Evolutionary conservation across 2,329 filamentous ascomycete genomes (phyloP), one percentile per base, ranked within the genome.

Genomic region (Calonectria pseudoturangicola): DNA sequence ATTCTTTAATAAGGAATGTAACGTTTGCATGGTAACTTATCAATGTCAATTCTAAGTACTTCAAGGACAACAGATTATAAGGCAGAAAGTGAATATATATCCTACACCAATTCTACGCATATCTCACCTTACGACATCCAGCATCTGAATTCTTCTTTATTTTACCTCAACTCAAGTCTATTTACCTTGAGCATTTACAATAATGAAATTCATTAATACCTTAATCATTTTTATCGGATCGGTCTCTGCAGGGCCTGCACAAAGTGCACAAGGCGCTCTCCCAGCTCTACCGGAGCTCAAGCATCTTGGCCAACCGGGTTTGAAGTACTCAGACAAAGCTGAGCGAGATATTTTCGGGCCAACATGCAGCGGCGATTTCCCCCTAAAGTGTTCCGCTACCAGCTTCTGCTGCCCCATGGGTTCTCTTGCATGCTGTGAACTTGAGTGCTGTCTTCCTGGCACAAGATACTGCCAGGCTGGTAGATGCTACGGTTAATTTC

Each of bases 401-500:
- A 41, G 41, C 5, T 60, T 60, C 27, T 60, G 54, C 36, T 60
- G 54, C 33, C 36, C 54, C 21, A 41, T 60, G 54, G 54, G 39
- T 10, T 39, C 54, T 6, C 10, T 60, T 12, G 10, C 33, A 10
- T 60, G 54, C 15, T 60, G 54, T 3, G 21, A 41, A 33, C 18
- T 30, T 41, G 54, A 60, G 33, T 60, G 54, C 33, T 60, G 54
- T 60, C 33, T 60, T 4, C 54, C 54, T 27, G 54, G 54, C 8
- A 60, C 54, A 13, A 41, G 21, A n/a, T 60, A 60, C 33, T 60
- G 54, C 54, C 6, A 27, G 12, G 21, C 4, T 4, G 54, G 54
- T 18, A 41, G 21, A 27, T 60, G 54, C 6, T 60, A 18, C 16
- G 54, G 54, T 41, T 41, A 41, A 60, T 27, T 0, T 6, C 51